phyloP scores from a whole-genome alignment of 2,329 filamentous ascomycete genomes.

The Neopestalotiopsis sp. region DNA sequence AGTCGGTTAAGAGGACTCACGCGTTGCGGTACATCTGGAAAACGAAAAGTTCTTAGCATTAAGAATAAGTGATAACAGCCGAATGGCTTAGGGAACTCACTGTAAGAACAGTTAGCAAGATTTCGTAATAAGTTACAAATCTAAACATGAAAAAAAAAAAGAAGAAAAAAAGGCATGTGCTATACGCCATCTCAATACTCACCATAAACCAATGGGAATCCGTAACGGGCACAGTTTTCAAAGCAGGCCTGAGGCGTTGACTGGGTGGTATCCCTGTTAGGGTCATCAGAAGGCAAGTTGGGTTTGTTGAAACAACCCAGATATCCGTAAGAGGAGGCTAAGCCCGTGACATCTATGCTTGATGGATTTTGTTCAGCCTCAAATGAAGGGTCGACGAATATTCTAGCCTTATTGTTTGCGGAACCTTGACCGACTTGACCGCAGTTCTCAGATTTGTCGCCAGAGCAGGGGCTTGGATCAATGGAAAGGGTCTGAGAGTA shows the following conservation, averaged over 20 bases:
- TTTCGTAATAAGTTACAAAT: not conserved
- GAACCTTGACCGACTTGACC: slow-evolving; percentile 2
- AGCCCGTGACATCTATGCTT: too few relatives aligned
- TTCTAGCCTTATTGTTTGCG: not conserved
- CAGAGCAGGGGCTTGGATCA: not conserved
- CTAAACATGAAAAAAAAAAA: not conserved
- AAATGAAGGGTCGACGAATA: slow-evolving; percentile 15
- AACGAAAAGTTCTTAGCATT: not conserved
- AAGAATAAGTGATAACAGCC: not conserved
- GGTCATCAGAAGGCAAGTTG: slow-evolving; percentile 9
- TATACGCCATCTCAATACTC: not conserved
- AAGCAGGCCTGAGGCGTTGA: not conserved
- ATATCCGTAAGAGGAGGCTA: slow-evolving; percentile 1
- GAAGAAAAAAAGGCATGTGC: too few relatives aligned
- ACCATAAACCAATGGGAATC: slow-evolving; percentile 4
- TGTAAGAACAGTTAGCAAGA: not conserved
- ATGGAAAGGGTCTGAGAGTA: not conserved
- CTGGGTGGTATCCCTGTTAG: not conserved
- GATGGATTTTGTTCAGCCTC: not conserved
- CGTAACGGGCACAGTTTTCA: not conserved
- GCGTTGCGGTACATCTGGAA: not conserved
- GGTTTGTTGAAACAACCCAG: slow-evolving; percentile 11
- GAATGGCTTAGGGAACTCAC: not conserved
- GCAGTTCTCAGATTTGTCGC: slow-evolving; percentile 6
- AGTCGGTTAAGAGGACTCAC: not conserved